Evolutionary conservation across 164 flowering plant species (phyloP).

Genomic region (Magnolia kwangsiensis): DNA sequence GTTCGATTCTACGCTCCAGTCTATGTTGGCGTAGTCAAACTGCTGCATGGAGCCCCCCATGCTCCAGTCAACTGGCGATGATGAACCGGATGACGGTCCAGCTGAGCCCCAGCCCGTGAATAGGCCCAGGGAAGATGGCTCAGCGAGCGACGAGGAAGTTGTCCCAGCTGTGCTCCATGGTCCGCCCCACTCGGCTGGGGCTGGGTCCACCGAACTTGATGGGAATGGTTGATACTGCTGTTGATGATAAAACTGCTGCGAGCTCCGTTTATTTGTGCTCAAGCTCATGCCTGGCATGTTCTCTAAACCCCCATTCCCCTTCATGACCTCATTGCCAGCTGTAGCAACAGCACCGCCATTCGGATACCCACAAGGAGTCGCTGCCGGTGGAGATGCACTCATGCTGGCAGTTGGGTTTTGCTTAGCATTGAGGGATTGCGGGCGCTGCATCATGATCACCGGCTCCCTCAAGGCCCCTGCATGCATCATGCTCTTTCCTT

Average conservation of each 20-base stretch:
- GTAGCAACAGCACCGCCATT: conserved; percentile 10
- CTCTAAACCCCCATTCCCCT: conserved; percentile 29
- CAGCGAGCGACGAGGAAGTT: conserved; percentile 25
- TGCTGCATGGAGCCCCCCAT: conserved; percentile 32
- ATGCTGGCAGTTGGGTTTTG: conserved; percentile 26
- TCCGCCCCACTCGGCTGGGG: conserved; percentile 19
- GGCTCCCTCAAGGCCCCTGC: conserved; percentile 56
- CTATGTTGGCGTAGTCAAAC: conserved; percentile 65
- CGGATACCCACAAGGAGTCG: conserved; percentile 42
- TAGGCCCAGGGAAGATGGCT: conserved; percentile 60
- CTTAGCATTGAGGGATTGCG: conserved; percentile 45
- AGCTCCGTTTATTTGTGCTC: conserved; percentile 22
- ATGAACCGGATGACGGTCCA: conserved; percentile 39
- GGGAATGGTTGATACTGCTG: conserved; percentile 29
- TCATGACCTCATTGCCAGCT: conserved; percentile 32
- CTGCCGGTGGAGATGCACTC: conserved; percentile 43
- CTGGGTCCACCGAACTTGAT: conserved; percentile 27
- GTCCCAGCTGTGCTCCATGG: conserved; percentile 33
- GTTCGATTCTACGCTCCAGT: conserved; percentile 58
- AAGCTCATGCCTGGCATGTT: conserved; percentile 24
- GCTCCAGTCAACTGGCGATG: conserved; percentile 63
- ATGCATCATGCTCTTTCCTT: conserved; percentile 35
- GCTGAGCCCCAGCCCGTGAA: conserved; percentile 54
- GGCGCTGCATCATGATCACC: conserved; percentile 73
- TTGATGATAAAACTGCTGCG: conserved; percentile 44